Evolutionary conservation across 345 rosid genomes (phyloP), one percentile per base, ranked within the genome.

Genomic region (Noccaea bulbosa): DNA sequence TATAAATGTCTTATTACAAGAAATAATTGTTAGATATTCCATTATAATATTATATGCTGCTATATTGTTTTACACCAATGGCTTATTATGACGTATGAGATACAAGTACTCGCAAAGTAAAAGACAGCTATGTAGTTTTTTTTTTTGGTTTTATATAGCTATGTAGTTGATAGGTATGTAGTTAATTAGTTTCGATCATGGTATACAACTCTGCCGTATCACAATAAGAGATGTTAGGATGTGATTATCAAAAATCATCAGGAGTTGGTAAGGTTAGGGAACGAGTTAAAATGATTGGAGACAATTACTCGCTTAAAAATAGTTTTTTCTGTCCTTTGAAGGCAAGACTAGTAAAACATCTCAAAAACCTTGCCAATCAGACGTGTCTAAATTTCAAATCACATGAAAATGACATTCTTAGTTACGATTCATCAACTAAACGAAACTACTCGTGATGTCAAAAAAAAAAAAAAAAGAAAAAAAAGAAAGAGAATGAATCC

Each of bases 311-410:
- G 2, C 52, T 49, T 11, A 8, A 17, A 60, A 14, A 49, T 38
- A 70, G 48, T 39, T 2, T 70, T 70, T 49, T 59, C 60, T 40
- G 51, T 40, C 41, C 16, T 61, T 40, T 40, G 5, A 71, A 40
- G 75, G 53, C 27, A 60, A 50, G 67, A 16, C 44, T 70, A n/a
- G 52, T 70, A 49, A 24, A 55, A 16, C 50, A 40, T 16, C 51
- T 30, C 3, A 16, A 52, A 33, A 44, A 17, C 3, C 44, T 54
- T 17, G 20, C 20, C 54, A 32, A 9, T 11, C 22, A 16, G 8
- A 33, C 2, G 11, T 10, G 12, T 17, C 10, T 33, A 32, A 43
- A 22, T 11, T n/a, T 41, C 20, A 53, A 20, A 41, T 30, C 1
- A n/a, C 6, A 22, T 38, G 49, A 24, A 50, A 46, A 50, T 38